phyloP scores from a whole-genome alignment of 2,329 filamentous ascomycete genomes.

The Sordariomycetes sp. region DNA sequence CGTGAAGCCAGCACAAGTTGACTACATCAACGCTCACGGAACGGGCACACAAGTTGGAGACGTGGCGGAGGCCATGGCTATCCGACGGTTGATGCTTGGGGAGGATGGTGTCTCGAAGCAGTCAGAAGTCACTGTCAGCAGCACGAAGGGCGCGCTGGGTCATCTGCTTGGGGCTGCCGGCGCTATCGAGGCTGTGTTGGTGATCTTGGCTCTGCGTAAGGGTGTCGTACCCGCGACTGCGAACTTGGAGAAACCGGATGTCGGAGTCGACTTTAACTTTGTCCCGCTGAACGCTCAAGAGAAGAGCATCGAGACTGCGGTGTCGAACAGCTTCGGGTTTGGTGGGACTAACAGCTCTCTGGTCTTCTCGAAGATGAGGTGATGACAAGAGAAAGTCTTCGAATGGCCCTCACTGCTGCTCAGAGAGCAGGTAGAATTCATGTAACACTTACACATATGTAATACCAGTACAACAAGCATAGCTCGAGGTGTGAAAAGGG shows the following conservation, averaged over 20 bases:
- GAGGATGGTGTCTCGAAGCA: conserved; percentile 55
- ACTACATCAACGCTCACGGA: conserved; percentile 94
- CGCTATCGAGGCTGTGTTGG: conserved; percentile 81
- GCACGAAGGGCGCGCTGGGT: conserved; percentile 87
- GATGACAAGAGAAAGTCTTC: too few species aligned
- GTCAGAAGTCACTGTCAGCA: conserved; percentile 69
- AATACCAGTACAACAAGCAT: background rate
- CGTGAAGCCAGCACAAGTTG: conserved; percentile 60
- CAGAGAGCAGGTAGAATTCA: background rate
- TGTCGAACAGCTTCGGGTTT: conserved; percentile 97
- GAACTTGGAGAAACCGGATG: conserved; percentile 62
- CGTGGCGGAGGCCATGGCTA: conserved; percentile 76
- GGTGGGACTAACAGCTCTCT: conserved; percentile 91
- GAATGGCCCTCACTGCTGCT: too few species aligned
- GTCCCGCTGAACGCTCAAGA: conserved; percentile 64
- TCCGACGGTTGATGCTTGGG: conserved; percentile 67
- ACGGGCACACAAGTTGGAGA: conserved; percentile 84
- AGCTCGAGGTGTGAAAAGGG: too few species aligned
- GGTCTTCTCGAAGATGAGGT: conserved; percentile 49
- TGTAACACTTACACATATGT: background rate
- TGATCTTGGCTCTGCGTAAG: conserved; percentile 71
- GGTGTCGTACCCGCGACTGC: conserved; percentile 75
- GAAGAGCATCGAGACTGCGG: conserved; percentile 59
- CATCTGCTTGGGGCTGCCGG: conserved; percentile 89
- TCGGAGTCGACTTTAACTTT: conserved; percentile 75